Evolutionary conservation across 257 asterid species (phyloP).

Genomic region (Plectranthus barbatus): DNA sequence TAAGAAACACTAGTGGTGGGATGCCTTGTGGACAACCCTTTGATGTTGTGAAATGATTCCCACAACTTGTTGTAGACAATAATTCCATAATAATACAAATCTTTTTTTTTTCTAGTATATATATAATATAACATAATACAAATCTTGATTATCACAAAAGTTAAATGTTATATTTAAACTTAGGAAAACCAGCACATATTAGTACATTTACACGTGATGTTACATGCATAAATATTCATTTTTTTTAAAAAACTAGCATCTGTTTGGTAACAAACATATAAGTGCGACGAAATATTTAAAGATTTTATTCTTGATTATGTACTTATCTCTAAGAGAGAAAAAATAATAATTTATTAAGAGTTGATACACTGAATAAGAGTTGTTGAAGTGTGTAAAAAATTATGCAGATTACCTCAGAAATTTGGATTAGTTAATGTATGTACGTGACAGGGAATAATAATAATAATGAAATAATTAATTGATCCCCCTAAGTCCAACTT

Average conservation of each 20-base stretch:
- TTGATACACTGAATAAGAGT: constrained; percentile 1
- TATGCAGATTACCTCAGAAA: background rate
- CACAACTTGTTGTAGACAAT: background rate
- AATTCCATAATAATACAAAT: background rate
- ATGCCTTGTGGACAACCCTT: constrained; percentile 14
- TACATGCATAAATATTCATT: background rate
- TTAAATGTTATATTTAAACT: background rate
- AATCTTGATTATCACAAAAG: constrained; percentile 7
- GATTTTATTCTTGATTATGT: background rate
- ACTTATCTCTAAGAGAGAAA: background rate
- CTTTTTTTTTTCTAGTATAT: too few relatives aligned
- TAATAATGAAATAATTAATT: background rate
- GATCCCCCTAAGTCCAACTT: background rate
- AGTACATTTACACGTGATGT: background rate
- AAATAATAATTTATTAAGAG: background rate
- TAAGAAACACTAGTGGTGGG: constrained; percentile 7
- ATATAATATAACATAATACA: too few relatives aligned
- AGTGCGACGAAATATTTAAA: background rate
- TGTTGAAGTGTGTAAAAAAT: constrained; percentile 5
- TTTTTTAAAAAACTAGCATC: too few relatives aligned
- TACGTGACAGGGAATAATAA: constrained; percentile 1
- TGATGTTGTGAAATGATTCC: constrained; percentile 16
- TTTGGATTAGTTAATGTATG: constrained; percentile 1
- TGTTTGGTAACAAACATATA: too few relatives aligned
- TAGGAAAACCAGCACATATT: background rate